Percentiles rank a stretch among this genome's conserved stretches.
Evolutionary conservation across 495 filamentous ascomycete species (phyloP).

Genomic region (Bacidia gigantensis): DNA sequence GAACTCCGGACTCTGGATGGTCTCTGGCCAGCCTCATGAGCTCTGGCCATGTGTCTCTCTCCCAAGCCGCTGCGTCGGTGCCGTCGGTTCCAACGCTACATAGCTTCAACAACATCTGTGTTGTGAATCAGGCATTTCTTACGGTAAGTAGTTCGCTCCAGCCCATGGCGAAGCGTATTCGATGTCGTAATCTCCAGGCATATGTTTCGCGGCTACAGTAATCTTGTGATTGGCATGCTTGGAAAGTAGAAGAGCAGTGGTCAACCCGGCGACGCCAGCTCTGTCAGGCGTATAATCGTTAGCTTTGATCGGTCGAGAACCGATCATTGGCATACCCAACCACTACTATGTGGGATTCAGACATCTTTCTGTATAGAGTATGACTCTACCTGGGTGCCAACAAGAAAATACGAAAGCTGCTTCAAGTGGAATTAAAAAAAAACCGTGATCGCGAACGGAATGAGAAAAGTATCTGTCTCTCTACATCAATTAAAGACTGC

Average conservation of each 20-base stretch:
- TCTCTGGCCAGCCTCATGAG: constrained; percentile 50
- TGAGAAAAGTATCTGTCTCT: too few species aligned
- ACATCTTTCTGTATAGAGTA: constrained; percentile 5
- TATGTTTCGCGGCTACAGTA: constrained; percentile 84
- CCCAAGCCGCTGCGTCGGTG: constrained; percentile 43
- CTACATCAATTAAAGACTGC: too few species aligned
- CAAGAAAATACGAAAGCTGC: too few species aligned
- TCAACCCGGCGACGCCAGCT: constrained; percentile 83
- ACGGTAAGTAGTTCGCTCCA: constrained; percentile 87
- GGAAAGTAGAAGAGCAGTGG: constrained; percentile 75
- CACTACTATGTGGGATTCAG: constrained; percentile 15
- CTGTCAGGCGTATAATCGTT: constrained; percentile 29
- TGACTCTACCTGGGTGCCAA: background rate
- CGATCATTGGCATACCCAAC: constrained; percentile 14
- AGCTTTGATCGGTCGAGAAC: background rate
- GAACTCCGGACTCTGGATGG: constrained; percentile 76
- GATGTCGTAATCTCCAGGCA: constrained; percentile 96
- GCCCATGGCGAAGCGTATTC: constrained; percentile 96
- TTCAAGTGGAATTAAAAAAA: background rate
- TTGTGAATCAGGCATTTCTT: constrained; percentile 15
- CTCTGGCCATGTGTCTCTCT: constrained; percentile 53
- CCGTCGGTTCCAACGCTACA: constrained; percentile 40
- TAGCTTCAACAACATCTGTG: background rate
- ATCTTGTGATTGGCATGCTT: constrained; percentile 52
- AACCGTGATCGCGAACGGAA: too few species aligned